phyloP scores from a whole-genome alignment of 441 rosid species.

The Bocquillonia castaneifolia region DNA sequence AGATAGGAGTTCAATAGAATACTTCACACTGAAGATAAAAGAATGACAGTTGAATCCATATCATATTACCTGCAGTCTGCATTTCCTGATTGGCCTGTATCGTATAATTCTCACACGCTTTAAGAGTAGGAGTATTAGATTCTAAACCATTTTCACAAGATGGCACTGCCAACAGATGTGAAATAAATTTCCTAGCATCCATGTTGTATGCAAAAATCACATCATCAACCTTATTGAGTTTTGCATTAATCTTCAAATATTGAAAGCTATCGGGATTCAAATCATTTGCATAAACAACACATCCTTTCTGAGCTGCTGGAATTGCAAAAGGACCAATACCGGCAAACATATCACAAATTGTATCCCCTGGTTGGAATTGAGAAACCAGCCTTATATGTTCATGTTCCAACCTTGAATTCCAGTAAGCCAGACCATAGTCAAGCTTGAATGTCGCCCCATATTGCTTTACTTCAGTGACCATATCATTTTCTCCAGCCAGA shows the following conservation, averaged over 20 bases:
- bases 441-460: slow-evolving; percentile 91
- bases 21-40: not conserved
- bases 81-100: slow-evolving; percentile 20
- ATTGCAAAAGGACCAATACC: slow-evolving; percentile 95
- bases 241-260: slow-evolving; percentile 78
- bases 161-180: slow-evolving; percentile 54
- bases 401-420: slow-evolving; percentile 96
- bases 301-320: slow-evolving; percentile 92
- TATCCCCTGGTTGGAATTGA: slow-evolving; percentile 68
- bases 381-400: slow-evolving; percentile 81
- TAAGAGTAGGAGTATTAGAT: slow-evolving; percentile 30
- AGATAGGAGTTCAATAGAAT: slow-evolving; percentile 16
- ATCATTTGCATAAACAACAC: slow-evolving; percentile 85
- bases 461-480: slow-evolving; percentile 92
- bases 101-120: slow-evolving; percentile 27
- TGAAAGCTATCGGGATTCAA: slow-evolving; percentile 74
- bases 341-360: slow-evolving; percentile 89
- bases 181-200: slow-evolving; percentile 83
- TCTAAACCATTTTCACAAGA: slow-evolving; percentile 32
- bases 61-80: slow-evolving; percentile 33
- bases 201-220: slow-evolving; percentile 53
- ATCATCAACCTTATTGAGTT: slow-evolving; percentile 74
- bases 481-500: slow-evolving; percentile 70
- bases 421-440: slow-evolving; percentile 76
- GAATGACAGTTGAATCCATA: slow-evolving; percentile 11